Percentiles rank a stretch among this genome's conserved stretches.
phyloP scores from a whole-genome alignment of 306 rosid genomes.

The Cyamopsis tetragonoloba region DNA sequence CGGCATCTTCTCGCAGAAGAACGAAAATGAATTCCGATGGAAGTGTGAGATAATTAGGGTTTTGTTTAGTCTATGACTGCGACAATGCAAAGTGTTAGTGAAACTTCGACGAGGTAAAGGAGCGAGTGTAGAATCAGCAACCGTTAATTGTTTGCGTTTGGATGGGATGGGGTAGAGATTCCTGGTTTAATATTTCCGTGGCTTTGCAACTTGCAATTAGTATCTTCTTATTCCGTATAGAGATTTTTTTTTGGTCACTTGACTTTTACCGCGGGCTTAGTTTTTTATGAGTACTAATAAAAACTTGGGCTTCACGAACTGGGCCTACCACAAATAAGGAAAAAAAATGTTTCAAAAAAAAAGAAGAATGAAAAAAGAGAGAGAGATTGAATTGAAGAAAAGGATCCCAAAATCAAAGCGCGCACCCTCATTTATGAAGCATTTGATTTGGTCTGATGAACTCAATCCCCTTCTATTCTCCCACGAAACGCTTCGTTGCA shows the following conservation, averaged over 20 bases:
- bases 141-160: neutral
- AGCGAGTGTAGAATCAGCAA: neutral
- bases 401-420: too few species aligned
- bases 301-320: conserved; percentile 22
- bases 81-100: neutral
- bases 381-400: too few species aligned
- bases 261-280: too few species aligned
- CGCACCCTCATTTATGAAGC: too few species aligned
- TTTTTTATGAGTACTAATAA: too few species aligned
- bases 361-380: too few species aligned
- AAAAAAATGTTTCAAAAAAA: too few species aligned
- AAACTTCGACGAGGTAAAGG: too few species aligned
- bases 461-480: too few species aligned
- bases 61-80: conserved; percentile 8
- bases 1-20: conserved; percentile 37
- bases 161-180: neutral
- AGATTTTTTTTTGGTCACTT: neutral
- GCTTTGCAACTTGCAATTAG: neutral
- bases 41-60: conserved; percentile 12
- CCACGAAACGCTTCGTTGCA: too few species aligned
- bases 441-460: too few species aligned
- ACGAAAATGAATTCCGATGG: neutral
- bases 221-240: neutral
- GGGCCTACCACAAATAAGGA: too few species aligned
- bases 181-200: neutral